These are phyloP conservation scores for Aspergillus eucalypticola DNA, from an alignment of 2,329 filamentous ascomycete genomes.

Conservation along the genomic window DNA sequence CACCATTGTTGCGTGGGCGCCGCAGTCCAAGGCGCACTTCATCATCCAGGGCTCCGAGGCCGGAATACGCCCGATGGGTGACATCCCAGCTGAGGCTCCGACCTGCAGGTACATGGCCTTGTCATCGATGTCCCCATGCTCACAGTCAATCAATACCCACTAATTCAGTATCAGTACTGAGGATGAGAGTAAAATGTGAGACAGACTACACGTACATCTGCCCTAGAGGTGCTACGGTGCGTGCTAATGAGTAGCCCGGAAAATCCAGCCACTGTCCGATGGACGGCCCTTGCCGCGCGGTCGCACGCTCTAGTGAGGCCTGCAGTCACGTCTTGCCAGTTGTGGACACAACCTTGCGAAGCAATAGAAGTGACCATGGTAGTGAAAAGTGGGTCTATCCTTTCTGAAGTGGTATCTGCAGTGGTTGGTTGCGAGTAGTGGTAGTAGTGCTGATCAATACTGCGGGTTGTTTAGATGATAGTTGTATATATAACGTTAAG, in stretches of 20 bases:
- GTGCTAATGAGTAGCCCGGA: conserved; percentile 2
- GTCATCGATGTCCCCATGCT: conserved; percentile 6
- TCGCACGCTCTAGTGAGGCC: neutral
- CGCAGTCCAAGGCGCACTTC: neutral
- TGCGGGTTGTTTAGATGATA: too few relatives aligned
- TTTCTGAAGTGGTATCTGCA: too few relatives aligned
- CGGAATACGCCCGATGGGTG: neutral
- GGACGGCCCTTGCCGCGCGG: neutral
- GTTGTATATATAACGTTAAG: too few relatives aligned
- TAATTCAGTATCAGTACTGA: neutral
- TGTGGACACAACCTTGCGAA: too few relatives aligned
- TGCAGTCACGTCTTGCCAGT: too few relatives aligned
- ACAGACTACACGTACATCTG: neutral
- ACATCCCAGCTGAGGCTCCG: neutral
- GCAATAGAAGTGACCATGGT: too few relatives aligned
- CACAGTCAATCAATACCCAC: conserved; percentile 1
- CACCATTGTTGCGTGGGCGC: neutral
- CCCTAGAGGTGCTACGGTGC: neutral
- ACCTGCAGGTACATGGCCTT: neutral
- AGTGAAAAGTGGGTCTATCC: too few relatives aligned
- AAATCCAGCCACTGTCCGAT: conserved; percentile 8
- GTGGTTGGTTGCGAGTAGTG: too few relatives aligned
- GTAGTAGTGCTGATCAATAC: too few relatives aligned
- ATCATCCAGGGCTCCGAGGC: neutral
- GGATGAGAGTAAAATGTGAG: too few relatives aligned